These are phyloP conservation scores for Neofusicoccum umdonicola DNA, from an alignment of 2,329 filamentous ascomycete species.

Conservation along the genomic window DNA sequence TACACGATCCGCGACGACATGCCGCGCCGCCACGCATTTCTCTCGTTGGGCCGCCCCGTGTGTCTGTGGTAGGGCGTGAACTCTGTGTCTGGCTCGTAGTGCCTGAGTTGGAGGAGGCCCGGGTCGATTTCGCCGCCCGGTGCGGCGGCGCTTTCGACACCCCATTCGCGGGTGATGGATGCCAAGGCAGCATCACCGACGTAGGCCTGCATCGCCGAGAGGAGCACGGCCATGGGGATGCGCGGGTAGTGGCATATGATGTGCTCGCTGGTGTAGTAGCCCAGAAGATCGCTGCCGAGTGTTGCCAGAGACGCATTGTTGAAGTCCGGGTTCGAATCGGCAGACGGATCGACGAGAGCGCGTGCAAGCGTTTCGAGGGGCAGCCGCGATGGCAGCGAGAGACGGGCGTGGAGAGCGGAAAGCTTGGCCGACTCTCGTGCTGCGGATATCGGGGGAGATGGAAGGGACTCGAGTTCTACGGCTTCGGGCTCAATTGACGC, in stretches of 20 bases:
- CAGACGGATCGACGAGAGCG: constrained; percentile 79
- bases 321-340: constrained; percentile 74
- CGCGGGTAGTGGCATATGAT: constrained; percentile 87
- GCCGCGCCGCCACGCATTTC: constrained; percentile 31
- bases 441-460: constrained; percentile 68
- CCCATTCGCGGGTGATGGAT: constrained; percentile 79
- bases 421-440: constrained; percentile 80
- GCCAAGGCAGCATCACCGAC: constrained; percentile 72
- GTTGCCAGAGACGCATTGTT: constrained; percentile 85
- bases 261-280: constrained; percentile 86
- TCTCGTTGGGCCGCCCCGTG: constrained; percentile 27
- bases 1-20: constrained; percentile 71
- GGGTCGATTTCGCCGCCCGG: constrained; percentile 91
- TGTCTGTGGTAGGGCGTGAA: constrained; percentile 23
- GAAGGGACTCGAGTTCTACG: constrained; percentile 45
- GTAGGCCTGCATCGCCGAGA: constrained; percentile 81
- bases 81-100: constrained; percentile 34
- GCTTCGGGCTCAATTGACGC: background rate
- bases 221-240: constrained; percentile 82
- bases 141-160: constrained; percentile 80
- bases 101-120: constrained; percentile 77
- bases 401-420: constrained; percentile 84
- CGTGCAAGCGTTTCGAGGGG: constrained; percentile 84
- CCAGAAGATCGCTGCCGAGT: constrained; percentile 77
- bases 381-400: constrained; percentile 76